phyloP scores from a whole-genome alignment of 805 yeast species.

The Dipodascopsis tothii region DNA sequence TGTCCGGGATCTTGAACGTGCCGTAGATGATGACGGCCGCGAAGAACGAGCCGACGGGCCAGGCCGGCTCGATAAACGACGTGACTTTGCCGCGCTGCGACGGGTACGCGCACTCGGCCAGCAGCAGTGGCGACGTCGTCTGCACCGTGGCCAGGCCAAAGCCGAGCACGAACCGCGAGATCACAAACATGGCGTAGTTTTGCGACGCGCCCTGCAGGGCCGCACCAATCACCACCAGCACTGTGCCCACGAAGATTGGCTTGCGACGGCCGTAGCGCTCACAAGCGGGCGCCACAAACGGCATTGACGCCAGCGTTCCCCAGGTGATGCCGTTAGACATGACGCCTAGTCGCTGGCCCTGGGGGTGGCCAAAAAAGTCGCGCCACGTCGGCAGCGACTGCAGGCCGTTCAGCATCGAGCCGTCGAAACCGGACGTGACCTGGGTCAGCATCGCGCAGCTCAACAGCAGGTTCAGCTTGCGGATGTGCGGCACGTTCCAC shows the following conservation, averaged over 20 bases:
- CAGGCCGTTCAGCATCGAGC: conserved; percentile 46
- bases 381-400: conserved; percentile 42
- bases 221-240: conserved; percentile 4
- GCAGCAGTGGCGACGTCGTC: conserved; percentile 3
- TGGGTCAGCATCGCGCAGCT: conserved; percentile 41
- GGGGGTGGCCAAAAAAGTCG: conserved; percentile 35
- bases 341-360: conserved; percentile 35
- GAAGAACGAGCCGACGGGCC: conserved; percentile 39
- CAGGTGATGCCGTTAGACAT: conserved; percentile 38
- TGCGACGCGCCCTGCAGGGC: conserved; percentile 5
- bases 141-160: conserved; percentile 2
- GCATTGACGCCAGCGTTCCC: conserved; percentile 33
- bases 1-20: conserved; percentile 29
- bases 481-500: conserved; percentile 36
- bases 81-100: conserved; percentile 8
- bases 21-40: conserved; percentile 48
- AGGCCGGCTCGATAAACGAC: conserved; percentile 4
- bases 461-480: conserved; percentile 35
- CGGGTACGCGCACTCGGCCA: conserved; percentile 10
- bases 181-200: conserved; percentile 10
- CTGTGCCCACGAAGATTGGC: conserved; percentile 4
- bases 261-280: conserved; percentile 40
- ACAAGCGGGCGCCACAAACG: conserved; percentile 12
- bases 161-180: conserved; percentile 7
- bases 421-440: conserved; percentile 44